phyloP scores from a whole-genome alignment of 352 stramenopile species.

The Peronosclerospora sorghi region DNA sequence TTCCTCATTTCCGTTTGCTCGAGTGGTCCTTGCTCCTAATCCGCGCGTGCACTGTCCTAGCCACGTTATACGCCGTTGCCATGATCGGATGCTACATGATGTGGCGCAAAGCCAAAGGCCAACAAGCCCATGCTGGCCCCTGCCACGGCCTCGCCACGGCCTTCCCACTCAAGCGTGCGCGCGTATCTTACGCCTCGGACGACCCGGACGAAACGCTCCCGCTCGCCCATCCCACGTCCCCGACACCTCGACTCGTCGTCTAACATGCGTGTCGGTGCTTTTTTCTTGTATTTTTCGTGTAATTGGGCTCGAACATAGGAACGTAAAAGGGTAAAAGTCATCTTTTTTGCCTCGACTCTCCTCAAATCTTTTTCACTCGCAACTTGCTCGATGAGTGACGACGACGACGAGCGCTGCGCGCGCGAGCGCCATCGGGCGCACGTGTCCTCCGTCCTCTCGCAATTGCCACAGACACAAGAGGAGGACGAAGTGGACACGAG shows the following conservation, averaged over 20 bases:
- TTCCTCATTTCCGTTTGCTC: too few species aligned
- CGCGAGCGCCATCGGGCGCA: constrained; percentile 21
- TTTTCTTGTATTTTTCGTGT: not conserved
- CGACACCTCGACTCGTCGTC: constrained; percentile 17
- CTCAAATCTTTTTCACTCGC: too few species aligned
- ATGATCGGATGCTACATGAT: constrained; percentile 40
- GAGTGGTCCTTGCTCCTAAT: not conserved
- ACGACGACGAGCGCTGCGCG: constrained; percentile 12
- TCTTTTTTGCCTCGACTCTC: too few species aligned
- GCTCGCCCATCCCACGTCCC: constrained; percentile 57
- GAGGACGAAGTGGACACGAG: constrained; percentile 8
- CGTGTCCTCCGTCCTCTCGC: constrained; percentile 22
- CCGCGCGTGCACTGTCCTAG: too few species aligned
- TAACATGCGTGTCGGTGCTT: not conserved
- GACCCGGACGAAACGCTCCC: constrained; percentile 66
- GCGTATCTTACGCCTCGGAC: constrained; percentile 51
- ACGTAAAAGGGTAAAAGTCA: too few species aligned
- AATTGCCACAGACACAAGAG: too few species aligned
- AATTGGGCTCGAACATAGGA: too few species aligned
- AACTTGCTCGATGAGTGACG: constrained; percentile 9
- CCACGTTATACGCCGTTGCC: constrained; percentile 40
- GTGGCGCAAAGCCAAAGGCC: constrained; percentile 44
- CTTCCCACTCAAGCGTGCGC: constrained; percentile 34
- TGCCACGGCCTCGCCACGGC: constrained; percentile 33
- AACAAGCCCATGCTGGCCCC: too few species aligned